phyloP scores from a whole-genome alignment of 164 flowering plant species.

The Dillenia turbinata region DNA sequence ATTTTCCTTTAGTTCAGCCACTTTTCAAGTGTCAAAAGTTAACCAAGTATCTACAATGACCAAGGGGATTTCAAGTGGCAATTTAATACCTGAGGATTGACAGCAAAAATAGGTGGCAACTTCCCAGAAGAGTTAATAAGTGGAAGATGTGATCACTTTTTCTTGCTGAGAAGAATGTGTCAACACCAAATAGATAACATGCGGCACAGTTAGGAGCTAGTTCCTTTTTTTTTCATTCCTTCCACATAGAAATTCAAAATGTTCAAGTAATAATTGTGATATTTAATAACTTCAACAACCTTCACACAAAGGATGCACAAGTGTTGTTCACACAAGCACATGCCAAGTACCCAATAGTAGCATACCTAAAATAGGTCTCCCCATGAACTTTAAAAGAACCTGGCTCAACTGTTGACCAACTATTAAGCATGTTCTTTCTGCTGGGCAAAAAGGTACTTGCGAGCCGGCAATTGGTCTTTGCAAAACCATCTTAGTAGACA shows the following conservation, averaged over 20 bases:
- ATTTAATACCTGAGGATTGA: constrained; percentile 83
- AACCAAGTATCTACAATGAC: no score
- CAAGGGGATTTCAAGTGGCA: no score
- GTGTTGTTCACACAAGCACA: no score
- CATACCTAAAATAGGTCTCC: constrained; percentile 70
- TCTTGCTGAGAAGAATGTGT: constrained; percentile 65
- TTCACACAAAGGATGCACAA: no score
- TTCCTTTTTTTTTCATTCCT: constrained; percentile 97
- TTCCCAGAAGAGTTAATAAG: constrained; percentile 35
- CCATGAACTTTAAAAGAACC: constrained; percentile 79
- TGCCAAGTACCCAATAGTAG: no score
- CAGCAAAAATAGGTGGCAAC: constrained; percentile 83
- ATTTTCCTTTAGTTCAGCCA: no score
- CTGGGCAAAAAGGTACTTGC: constrained; percentile 87
- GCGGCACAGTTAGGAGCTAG: constrained; percentile 72
- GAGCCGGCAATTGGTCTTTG: constrained; percentile 88
- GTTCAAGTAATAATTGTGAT: no score
- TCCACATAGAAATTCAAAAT: constrained; percentile 14
- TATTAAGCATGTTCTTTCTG: constrained; percentile 83
- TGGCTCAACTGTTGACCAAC: constrained; percentile 90
- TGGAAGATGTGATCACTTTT: constrained; percentile 92
- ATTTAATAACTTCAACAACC: no score
- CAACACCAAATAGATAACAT: constrained; percentile 89
- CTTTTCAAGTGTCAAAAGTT: no score
- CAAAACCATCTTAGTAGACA: constrained; percentile 67